Evolutionary conservation across 345 rosid genomes (phyloP).

Genomic region (Turnera subulata): DNA sequence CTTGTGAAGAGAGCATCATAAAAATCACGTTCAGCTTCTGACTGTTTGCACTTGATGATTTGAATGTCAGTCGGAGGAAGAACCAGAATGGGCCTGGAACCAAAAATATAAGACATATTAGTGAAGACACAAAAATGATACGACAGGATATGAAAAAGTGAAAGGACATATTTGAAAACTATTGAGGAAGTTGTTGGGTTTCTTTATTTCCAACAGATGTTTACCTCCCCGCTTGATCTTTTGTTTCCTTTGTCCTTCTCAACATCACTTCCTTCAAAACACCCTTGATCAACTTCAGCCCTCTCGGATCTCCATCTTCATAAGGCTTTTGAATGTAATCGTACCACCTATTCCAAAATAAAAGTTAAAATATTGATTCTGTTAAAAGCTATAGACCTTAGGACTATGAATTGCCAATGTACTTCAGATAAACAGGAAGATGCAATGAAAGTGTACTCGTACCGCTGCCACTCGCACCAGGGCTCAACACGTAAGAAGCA

Average conservation of each 20-base stretch:
- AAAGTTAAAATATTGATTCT: background rate
- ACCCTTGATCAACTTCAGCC: constrained; percentile 45
- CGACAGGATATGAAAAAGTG: background rate
- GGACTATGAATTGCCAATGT: background rate
- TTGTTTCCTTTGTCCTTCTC: constrained; percentile 65
- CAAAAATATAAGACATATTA: constrained; percentile 3
- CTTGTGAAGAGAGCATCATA: constrained; percentile 54
- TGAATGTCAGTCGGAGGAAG: too few species aligned
- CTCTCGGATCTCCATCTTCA: constrained; percentile 55
- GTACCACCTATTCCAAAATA: constrained; percentile 42
- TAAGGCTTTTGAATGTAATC: constrained; percentile 54
- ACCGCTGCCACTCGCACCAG: constrained; percentile 69
- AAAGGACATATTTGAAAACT: background rate
- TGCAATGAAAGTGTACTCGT: background rate
- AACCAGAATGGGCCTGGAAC: constrained; percentile 52
- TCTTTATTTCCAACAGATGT: too few species aligned
- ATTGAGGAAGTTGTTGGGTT: too few species aligned
- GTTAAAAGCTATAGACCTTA: too few species aligned
- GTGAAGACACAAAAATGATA: background rate
- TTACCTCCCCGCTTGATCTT: constrained; percentile 59
- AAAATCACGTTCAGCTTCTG: too few species aligned
- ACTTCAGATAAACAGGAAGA: background rate
- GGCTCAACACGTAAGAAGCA: constrained; percentile 65
- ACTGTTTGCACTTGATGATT: too few species aligned
- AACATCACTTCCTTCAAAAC: constrained; percentile 58